Base-by-base conservation (phyloP, 305 asterid genomes). In the Striga hermonthica region DNA sequence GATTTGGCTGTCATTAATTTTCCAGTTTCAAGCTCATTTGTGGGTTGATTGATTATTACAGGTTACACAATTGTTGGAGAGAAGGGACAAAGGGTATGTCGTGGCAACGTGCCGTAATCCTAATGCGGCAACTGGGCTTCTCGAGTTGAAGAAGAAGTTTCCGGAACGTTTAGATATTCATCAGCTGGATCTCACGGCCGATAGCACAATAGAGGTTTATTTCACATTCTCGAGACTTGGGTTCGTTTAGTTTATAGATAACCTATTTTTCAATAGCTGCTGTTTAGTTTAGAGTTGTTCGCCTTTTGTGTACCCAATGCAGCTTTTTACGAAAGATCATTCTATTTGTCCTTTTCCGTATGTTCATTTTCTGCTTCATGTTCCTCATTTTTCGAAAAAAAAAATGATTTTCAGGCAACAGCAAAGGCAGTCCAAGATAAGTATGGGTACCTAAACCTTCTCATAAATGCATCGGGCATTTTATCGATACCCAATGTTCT, bases 101-200 rank as follows among this genome's bases (percentile, higher is more conserved):
- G 81, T 89, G 64, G 98, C 96, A 22, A 89, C 98, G 9, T 91
- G 98, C 74, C 96, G 98, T 48, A 79, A 79, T 72, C 97, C 98
- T 64, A 75, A 65, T 47, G 82, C 64, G 43, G 88, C 98, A 56
- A 69, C 78, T 0, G 90, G 81, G 77, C 92, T 89, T 60, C 72
- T 75, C 72, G 88, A 83, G 37, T 76, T 92, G 81, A 90, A 82
- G 80, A 76, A 76, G 47, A 84, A 74, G 78, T 92, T 92, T 61
- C 64, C 79, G 2, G 81, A 81, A 14, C 94, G 98, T 44, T 82
- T 92, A 37, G 93, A 92, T 76, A 74, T 92, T 75, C 92, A 75
- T 74, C 78, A 44, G 57, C 77, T 89, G 62, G 96, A 92, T 82
- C 92, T 92, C 67, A 83, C 95, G 7, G 40, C 71, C 12, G 97